Conservation (phyloP, 78 protist species). For the Isochrysis galbana region DNA sequence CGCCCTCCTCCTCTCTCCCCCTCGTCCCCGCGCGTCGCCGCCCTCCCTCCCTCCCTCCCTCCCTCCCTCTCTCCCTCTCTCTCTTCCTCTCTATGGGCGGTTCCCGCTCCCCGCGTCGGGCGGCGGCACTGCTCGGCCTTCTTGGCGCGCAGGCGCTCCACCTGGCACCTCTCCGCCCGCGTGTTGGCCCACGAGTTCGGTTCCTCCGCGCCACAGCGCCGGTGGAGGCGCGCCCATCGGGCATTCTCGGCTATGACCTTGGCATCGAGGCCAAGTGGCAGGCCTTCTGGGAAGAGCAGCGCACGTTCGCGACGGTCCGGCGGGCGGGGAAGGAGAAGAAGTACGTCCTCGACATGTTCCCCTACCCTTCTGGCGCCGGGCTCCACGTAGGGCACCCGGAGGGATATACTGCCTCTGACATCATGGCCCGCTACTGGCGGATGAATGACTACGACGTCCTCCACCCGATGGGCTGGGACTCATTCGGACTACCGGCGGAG, state of each 20-base stretch:
- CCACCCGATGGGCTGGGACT: conserved; percentile 66
- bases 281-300: conserved; percentile 32
- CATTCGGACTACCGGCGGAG: conserved; percentile 63
- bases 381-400: conserved; percentile 62
- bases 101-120: too few relatives aligned
- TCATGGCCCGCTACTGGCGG: conserved; percentile 55
- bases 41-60: too few relatives aligned
- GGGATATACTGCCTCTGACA: conserved; percentile 56
- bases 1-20: too few relatives aligned
- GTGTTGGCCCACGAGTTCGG: too few relatives aligned
- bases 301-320: conserved; percentile 42
- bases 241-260: conserved; percentile 11
- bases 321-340: conserved; percentile 27
- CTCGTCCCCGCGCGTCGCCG: too few relatives aligned
- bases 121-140: too few relatives aligned
- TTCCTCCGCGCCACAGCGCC: neutral
- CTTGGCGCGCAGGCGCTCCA: too few relatives aligned
- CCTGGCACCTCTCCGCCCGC: too few relatives aligned
- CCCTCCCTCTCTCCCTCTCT: too few relatives aligned
- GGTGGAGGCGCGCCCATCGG: neutral
- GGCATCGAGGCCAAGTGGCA: conserved; percentile 49
- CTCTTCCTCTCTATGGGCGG: too few relatives aligned
- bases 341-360: conserved; percentile 62
- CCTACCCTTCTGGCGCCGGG: conserved; percentile 60
- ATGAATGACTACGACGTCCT: conserved; percentile 53